A percentile compares a stretch with the other conserved stretches of the same genome.
phyloP scores from a whole-genome alignment of 2,329 filamentous ascomycete species.

The Trichoderma polysporum region DNA sequence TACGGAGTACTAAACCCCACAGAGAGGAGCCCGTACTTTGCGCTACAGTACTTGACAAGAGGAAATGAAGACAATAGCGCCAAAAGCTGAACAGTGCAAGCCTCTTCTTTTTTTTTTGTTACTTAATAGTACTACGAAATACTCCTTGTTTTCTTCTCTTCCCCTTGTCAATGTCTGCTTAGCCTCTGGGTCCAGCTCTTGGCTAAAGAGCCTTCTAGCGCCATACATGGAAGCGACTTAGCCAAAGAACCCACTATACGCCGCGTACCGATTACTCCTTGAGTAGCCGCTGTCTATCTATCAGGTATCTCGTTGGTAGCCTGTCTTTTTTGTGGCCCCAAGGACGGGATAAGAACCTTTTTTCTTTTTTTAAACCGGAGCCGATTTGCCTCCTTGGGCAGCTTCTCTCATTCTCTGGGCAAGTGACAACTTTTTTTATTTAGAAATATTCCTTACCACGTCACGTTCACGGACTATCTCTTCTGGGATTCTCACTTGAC shows the following conservation, averaged over 20 bases:
- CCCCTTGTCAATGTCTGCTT: background rate
- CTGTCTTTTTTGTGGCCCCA: background rate
- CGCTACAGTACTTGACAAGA: background rate
- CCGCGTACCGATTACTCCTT: slow-evolving; percentile 14
- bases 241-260: slow-evolving; percentile 13
- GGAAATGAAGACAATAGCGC: background rate
- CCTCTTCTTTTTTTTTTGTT: background rate
- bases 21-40: no score
- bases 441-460: background rate
- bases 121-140: background rate
- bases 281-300: slow-evolving; percentile 14
- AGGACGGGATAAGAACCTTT: slow-evolving; percentile 19
- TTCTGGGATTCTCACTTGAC: no score
- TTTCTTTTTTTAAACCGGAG: background rate
- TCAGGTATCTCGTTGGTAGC: background rate
- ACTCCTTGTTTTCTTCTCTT: background rate
- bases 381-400: background rate
- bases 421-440: background rate
- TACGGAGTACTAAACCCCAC: background rate
- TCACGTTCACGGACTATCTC: background rate
- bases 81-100: no score
- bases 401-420: background rate
- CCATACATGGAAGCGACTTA: background rate
- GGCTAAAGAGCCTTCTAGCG: background rate
- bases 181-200: background rate